Base-by-base conservation (phyloP, 2,329 filamentous ascomycete species). In the Drechslera avenae region DNA sequence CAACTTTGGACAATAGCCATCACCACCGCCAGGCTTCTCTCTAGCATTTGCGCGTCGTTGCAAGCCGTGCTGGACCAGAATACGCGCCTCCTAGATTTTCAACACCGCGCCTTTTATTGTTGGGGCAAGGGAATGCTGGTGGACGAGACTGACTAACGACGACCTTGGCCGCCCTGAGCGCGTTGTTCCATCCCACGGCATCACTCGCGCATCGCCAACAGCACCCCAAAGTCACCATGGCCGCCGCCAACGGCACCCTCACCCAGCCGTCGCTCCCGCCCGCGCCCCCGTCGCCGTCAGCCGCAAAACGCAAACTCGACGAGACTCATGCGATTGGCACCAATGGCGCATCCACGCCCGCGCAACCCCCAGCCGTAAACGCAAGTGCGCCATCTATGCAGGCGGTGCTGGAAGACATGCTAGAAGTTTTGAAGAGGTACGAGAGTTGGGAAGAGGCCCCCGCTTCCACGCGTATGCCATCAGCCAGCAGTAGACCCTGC, bases 241-340 rank as follows among this genome's bases (percentile, higher is more conserved):
- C 70, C 57, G 59, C 65, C 58, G 59, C 66, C 59, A 73, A 73
- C 67, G 71, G 69, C 60, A 61, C 64, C 56, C 63, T 72, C 50
- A 66, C 69, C 49, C 67, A 69, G 50, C 67, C 69, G 17, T 62
- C 64, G 43, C 67, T 63, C 35, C 62, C 66, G 18, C 59, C 63
- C 21, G 59, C 62, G 43, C 50, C 67, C 49, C 32, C 60, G 33
- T 73, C 69, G 49, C 69, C 68, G 6, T 62, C 67, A 13, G 33
- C 60, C 33, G 66, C 71, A 52, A 80, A 80, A 63, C 76, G 78
- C 37, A 80, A 80, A 68, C 77, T 76, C 50, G 73, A 72, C 32
- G 67, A 71, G 30, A 71, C 68, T 40, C 60, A 63, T 39, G 54
- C 64, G 30, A 56, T 62, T 50, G 50, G 61, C 35, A 47, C 62